Conservation (phyloP, 2,329 filamentous ascomycete species). For the Exophiala oligosperma region DNA sequence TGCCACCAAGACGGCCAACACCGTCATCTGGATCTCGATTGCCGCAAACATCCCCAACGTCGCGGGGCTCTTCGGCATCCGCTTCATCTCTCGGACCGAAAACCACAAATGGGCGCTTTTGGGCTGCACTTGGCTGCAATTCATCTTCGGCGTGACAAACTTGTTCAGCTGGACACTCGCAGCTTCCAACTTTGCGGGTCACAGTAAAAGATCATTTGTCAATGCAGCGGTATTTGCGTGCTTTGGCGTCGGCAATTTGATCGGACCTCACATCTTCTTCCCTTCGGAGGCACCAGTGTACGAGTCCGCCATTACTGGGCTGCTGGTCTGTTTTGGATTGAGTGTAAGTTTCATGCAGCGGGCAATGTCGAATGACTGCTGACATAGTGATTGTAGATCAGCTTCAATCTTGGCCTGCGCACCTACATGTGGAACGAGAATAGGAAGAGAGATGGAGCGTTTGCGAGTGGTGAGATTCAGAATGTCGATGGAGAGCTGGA, state of each 20-base stretch:
- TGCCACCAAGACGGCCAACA: slow-evolving; percentile 47
- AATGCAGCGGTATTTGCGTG: slow-evolving; percentile 52
- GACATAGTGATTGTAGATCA: slow-evolving; percentile 22
- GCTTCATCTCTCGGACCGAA: slow-evolving; percentile 42
- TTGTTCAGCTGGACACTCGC: slow-evolving; percentile 54
- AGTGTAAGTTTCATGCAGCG: neutral
- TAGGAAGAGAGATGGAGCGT: neutral
- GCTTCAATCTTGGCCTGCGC: slow-evolving; percentile 9
- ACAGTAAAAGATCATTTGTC: slow-evolving; percentile 52
- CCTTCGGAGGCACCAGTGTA: slow-evolving; percentile 45
- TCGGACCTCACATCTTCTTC: slow-evolving; percentile 50
- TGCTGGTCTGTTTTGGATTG: slow-evolving; percentile 45
- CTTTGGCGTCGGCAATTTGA: slow-evolving; percentile 50
- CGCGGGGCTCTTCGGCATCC: slow-evolving; percentile 50
- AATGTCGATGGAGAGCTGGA: slow-evolving; percentile 21
- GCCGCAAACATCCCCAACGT: slow-evolving; percentile 35
- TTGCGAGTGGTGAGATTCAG: slow-evolving; percentile 11
- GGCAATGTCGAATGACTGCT: too few relatives aligned
- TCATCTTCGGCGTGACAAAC: slow-evolving; percentile 50
- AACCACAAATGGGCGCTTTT: slow-evolving; percentile 49
- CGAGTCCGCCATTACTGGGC: slow-evolving; percentile 42
- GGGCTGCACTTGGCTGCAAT: slow-evolving; percentile 54
- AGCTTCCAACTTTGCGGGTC: slow-evolving; percentile 47
- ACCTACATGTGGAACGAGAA: slow-evolving; percentile 4
- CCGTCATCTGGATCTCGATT: slow-evolving; percentile 28